A percentile compares a stretch with the other conserved stretches of the same genome.
phyloP scores from a whole-genome alignment of 192 early-diverging fungal species.

The Coemansia sp. region DNA sequence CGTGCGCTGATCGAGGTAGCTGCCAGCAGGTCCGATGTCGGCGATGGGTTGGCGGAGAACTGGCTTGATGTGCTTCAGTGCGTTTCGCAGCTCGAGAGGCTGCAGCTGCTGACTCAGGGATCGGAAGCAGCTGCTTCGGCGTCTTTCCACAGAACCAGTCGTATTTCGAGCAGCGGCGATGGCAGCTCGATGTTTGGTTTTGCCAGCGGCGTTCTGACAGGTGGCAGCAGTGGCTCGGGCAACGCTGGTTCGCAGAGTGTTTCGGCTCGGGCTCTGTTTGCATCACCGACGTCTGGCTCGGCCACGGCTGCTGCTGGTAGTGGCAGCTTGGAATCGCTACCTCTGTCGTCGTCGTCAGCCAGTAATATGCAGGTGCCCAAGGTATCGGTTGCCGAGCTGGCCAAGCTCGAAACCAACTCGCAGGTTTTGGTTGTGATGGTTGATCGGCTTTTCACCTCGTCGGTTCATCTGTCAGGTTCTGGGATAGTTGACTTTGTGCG shows the following conservation, averaged over 20 bases:
- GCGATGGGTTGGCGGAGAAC: slow-evolving; percentile 62
- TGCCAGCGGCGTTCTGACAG: slow-evolving; percentile 17
- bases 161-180: slow-evolving; percentile 11
- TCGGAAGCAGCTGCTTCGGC: slow-evolving; percentile 17
- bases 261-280: slow-evolving; percentile 60
- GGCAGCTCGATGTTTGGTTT: slow-evolving; percentile 25
- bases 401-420: slow-evolving; percentile 63
- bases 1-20: slow-evolving; percentile 81
- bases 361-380: slow-evolving; percentile 67
- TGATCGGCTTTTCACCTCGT: slow-evolving; percentile 83
- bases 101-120: slow-evolving; percentile 66
- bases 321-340: slow-evolving; percentile 56
- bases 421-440: slow-evolving; percentile 77
- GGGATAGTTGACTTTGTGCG: slow-evolving; percentile 89
- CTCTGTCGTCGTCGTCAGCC: not conserved
- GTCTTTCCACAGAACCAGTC: not conserved
- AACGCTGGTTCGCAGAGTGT: slow-evolving; percentile 20
- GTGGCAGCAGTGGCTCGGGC: slow-evolving; percentile 6
- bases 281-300: slow-evolving; percentile 56
- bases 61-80: slow-evolving; percentile 86
- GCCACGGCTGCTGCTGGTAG: slow-evolving; percentile 57
- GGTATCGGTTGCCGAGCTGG: slow-evolving; percentile 65
- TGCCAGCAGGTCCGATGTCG: slow-evolving; percentile 55
- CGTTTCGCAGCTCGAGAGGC: slow-evolving; percentile 83
- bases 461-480: slow-evolving; percentile 72